Evolutionary conservation across 495 filamentous ascomycete genomes (phyloP), one percentile per base, ranked within the genome.

Genomic region (Paragyromitra xinjiangensis): DNA sequence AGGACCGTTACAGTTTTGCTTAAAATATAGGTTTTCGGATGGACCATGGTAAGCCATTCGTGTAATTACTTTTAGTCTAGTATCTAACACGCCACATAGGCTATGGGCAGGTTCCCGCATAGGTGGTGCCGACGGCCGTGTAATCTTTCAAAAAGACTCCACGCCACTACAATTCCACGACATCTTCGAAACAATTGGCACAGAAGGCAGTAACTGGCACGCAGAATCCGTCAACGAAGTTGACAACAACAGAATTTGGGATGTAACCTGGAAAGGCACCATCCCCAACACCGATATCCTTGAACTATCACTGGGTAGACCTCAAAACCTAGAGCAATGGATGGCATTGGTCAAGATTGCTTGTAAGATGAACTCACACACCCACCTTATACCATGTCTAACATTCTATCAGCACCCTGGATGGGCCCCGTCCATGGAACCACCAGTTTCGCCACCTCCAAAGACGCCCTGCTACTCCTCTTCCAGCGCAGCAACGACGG

Each of bases 371-470:
- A 19, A 6, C 19, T 2, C 9, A 6, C 16, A 26, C 16, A 24
- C 29, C 65, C 16, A 12, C 64, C 16, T 6, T 6, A 16, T 11
- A n/a, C 14, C 8, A 14, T 34, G 12, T 12, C 39, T 69, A 19
- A 71, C 9, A 22, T 16, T 72, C 7, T 61, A 3, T 94, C 89
- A 89, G 87, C 85, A 29, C 91, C 94, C 0, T 98, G 95, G 95
- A 84, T 98, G 8, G 92, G 91, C 0, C 95, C 95, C 14, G 85
- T 93, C n/a, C 95, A 98, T 82, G 94, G 94, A 11, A 89, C 87
- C 69, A 83, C 85, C 6, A 83, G 84, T 3, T 91, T 95, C 39
- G 80, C 81, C 7, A 85, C 92, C 24, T 90, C 90, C 22, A 92
- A 94, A 78, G 92, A 96, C 82, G 93, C 91, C 2, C 82, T 97